Base-by-base conservation (phyloP, 2,329 filamentous ascomycete genomes). In the Rhynchosporium secalis region DNA sequence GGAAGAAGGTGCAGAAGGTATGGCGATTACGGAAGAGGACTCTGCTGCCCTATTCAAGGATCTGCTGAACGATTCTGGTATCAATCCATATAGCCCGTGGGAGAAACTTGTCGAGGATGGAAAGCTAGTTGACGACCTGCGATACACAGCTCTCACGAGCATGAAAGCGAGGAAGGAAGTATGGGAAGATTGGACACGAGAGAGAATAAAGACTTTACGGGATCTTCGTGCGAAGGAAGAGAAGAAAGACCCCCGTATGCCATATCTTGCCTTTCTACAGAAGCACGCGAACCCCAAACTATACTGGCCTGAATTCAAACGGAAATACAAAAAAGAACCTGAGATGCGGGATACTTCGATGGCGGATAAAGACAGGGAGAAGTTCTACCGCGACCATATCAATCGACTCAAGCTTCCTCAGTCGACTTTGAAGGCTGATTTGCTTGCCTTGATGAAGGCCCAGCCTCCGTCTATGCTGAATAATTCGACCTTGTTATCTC, bases 221-320 rank as follows among this genome's bases (percentile, higher is more conserved):
- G 88, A 90, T 68, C 83, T 84, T 71, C 87, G 90, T 62, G 88
- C 88, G 29, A 87, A 83, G 65, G 85, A 92, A 72, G 89, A 90
- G 75, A 94, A 91, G 78, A 85, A 86, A 66, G 92, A 98, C 71
- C 94, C 95, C 1, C 82, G 84, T 52, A 89, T 96, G 67, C 86
- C 88, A 0, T 99, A 96, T 74, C 78, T 98, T 64, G 83, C 84
- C 0, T 89, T 99, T 66, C 79, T 99, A 36, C 86, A 94, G 66
- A 85, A 88, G 55, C 85, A 92, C 68, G 94, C 93, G 0, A 95
- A 88, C 0, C 89, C 91, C 0, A 98, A 96, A 77, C 82, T 99
- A 1, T 99, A 96, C 80, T 99, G 95, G 95, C 89, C 91, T 0
- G 95, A 99, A 74, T 99, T 99, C 77, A 92, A 91, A 71, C 83